Evolutionary conservation across 768 basidiomycete genomes (phyloP).

Genomic region (Suillus bovinus): DNA sequence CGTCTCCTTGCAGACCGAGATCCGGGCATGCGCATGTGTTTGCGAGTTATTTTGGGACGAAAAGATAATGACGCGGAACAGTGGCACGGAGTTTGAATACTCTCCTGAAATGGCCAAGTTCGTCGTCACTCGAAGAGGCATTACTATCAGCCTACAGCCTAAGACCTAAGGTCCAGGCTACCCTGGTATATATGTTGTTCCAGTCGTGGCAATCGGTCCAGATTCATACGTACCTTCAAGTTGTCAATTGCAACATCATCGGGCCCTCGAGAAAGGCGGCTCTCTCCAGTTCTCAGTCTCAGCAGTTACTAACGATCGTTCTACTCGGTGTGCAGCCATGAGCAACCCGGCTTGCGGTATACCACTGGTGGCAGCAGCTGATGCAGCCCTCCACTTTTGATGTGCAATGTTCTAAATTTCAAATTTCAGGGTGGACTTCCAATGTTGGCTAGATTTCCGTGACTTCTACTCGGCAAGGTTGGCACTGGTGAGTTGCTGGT

Average conservation of each 20-base stretch:
- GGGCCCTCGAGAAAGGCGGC: neutral
- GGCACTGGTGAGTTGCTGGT: neutral
- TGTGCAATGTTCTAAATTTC: neutral
- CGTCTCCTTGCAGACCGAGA: too few relatives aligned
- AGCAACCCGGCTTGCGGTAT: neutral
- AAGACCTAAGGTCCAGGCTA: neutral
- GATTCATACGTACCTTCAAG: neutral
- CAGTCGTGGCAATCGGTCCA: neutral
- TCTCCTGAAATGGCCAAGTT: too few relatives aligned
- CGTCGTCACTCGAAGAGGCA: too few relatives aligned
- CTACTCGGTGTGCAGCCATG: neutral
- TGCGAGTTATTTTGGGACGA: too few relatives aligned
- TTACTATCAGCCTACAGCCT: neutral
- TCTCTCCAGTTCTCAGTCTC: neutral
- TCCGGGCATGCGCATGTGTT: too few relatives aligned
- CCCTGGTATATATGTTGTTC: constrained; percentile 46
- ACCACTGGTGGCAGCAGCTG: too few relatives aligned
- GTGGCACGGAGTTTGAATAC: neutral
- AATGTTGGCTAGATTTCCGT: neutral
- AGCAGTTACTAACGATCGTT: neutral
- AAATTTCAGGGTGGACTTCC: neutral
- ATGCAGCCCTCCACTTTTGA: neutral
- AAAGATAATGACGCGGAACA: too few relatives aligned
- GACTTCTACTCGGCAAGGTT: neutral
- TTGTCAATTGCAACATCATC: neutral